Evolutionary conservation across 805 yeast genomes (phyloP).

Genomic region (Candida sphagnicola): DNA sequence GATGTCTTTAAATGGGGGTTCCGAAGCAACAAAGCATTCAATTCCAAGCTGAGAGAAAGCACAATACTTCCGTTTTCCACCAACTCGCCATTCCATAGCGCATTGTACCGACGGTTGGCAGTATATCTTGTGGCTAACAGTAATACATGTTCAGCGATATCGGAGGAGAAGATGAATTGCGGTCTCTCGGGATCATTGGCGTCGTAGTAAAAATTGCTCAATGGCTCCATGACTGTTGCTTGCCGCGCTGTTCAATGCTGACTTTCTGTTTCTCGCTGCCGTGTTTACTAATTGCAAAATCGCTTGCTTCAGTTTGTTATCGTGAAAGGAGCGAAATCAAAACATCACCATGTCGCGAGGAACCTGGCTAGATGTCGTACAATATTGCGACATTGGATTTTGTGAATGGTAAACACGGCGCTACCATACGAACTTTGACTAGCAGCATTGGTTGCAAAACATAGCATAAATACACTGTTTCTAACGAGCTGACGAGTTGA

Average conservation of each 20-base stretch:
- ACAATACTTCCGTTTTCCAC: conserved; percentile 10
- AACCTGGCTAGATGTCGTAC: not conserved
- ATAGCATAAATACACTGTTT: not conserved
- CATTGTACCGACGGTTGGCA: not conserved
- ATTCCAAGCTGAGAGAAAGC: conserved; percentile 29
- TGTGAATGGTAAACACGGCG: too few species aligned
- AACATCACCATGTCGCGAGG: too few species aligned
- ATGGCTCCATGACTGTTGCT: not conserved
- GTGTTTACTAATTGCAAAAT: too few species aligned
- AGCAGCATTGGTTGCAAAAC: too few species aligned
- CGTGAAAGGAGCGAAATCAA: too few species aligned
- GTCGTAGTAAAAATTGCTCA: not conserved
- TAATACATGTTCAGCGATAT: conserved; percentile 24
- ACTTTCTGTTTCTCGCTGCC: too few species aligned
- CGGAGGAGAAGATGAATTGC: conserved; percentile 34
- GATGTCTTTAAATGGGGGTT: conserved; percentile 26
- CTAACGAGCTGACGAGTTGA: too few species aligned
- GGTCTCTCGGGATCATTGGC: conserved; percentile 31
- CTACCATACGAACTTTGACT: too few species aligned
- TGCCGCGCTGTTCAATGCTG: too few species aligned
- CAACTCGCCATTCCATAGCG: conserved; percentile 4
- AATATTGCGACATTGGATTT: too few species aligned
- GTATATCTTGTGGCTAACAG: conserved; percentile 1
- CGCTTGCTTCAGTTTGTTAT: too few species aligned
- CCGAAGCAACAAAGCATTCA: conserved; percentile 31